Evolutionary conservation across 768 basidiomycete species (phyloP).

Genomic region (Trametes sanguinea): DNA sequence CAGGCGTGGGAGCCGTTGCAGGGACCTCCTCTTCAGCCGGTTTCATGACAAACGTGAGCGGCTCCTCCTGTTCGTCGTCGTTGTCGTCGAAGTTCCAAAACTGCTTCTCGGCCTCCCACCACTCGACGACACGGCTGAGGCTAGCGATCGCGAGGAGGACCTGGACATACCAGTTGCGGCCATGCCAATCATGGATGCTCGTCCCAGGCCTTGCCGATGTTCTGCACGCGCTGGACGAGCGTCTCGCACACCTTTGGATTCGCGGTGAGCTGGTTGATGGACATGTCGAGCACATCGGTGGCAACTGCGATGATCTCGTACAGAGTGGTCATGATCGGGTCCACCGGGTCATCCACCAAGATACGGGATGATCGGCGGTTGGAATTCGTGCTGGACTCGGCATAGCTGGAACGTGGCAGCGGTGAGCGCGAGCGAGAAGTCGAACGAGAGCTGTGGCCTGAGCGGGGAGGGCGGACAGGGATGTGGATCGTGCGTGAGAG

Average conservation of each 20-base stretch:
- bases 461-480: constrained; percentile 61
- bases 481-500: constrained; percentile 85
- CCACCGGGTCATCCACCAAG: constrained; percentile 80
- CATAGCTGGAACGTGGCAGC: constrained; percentile 70
- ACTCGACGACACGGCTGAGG: constrained; percentile 94
- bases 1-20: constrained; percentile 41
- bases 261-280: constrained; percentile 80
- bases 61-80: constrained; percentile 88
- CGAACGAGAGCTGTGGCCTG: constrained; percentile 86
- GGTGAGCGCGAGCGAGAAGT: constrained; percentile 95
- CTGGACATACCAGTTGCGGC: constrained; percentile 97
- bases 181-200: constrained; percentile 98
- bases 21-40: constrained; percentile 64
- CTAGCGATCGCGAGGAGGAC: constrained; percentile 94
- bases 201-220: constrained; percentile 94
- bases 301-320: constrained; percentile 93
- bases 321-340: constrained; percentile 86
- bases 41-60: constrained; percentile 91
- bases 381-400: constrained; percentile 62
- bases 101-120: constrained; percentile 99
- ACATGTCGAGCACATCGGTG: constrained; percentile 91
- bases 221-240: constrained; percentile 88
- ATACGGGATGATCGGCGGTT: constrained; percentile 82
- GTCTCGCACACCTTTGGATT: constrained; percentile 83
- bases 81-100: constrained; percentile 99